These are phyloP conservation scores for Ustilago trichophora DNA, from an alignment of 1,284 basidiomycete species.

Conservation along the genomic window DNA sequence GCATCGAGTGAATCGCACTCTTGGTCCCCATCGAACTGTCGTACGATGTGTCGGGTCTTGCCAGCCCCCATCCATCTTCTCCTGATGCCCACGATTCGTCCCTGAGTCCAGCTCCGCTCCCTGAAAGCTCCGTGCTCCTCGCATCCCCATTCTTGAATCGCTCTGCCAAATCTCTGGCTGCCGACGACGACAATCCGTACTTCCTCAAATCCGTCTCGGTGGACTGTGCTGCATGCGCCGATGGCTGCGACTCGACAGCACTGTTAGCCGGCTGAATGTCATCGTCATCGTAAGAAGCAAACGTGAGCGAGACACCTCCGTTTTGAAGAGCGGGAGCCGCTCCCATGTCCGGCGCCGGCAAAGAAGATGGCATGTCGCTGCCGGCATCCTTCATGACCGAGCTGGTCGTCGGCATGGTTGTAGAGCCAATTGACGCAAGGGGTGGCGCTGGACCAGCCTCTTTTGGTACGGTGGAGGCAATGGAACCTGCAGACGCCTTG, in stretches of 20 bases:
- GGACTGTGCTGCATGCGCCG: background rate
- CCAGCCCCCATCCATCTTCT: slow-evolving; percentile 22
- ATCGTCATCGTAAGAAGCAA: slow-evolving; percentile 49
- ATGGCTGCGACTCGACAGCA: background rate
- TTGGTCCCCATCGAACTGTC: slow-evolving; percentile 29
- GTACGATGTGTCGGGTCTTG: slow-evolving; percentile 27
- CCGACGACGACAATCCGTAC: slow-evolving; percentile 26
- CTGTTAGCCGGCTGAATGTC: slow-evolving; percentile 19
- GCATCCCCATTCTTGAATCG: slow-evolving; percentile 19
- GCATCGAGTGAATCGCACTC: slow-evolving; percentile 15
- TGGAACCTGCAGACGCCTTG: background rate
- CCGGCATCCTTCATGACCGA: background rate
- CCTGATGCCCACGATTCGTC: slow-evolving; percentile 11
- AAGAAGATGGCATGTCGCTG: background rate
- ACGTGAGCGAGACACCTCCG: slow-evolving; percentile 46
- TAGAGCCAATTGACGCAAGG: background rate
- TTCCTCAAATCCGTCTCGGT: slow-evolving; percentile 1
- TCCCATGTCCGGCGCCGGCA: background rate
- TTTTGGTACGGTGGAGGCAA: background rate
- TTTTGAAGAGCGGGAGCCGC: slow-evolving; percentile 1
- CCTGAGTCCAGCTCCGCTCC: background rate
- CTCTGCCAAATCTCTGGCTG: slow-evolving; percentile 22
- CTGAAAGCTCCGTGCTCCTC: background rate
- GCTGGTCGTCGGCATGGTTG: background rate
- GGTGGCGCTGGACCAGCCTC: background rate